Conservation (phyloP, 1,139 yeast species). For the Blastobotrys elegans region DNA sequence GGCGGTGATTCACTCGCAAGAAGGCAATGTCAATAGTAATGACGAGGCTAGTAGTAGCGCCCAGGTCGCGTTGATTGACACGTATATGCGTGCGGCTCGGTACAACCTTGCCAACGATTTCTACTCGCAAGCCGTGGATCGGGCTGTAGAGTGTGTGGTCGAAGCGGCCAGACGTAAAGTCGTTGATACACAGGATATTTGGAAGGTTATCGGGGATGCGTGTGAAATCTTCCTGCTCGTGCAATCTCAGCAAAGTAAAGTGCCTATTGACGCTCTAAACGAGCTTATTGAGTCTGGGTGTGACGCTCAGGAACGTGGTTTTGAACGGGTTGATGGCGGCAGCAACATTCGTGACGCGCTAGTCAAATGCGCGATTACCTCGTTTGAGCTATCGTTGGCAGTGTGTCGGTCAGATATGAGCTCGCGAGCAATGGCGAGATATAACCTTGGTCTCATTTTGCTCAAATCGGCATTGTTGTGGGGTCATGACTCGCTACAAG, state of each 20-base stretch:
- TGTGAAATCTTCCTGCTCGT: conserved; percentile 43
- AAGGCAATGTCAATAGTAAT: no score
- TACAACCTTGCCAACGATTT: conserved; percentile 56
- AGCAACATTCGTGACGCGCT: conserved; percentile 24
- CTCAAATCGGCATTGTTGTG: conserved; percentile 44
- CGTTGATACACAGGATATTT: conserved; percentile 42
- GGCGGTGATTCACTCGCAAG: conserved; percentile 43
- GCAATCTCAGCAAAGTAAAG: conserved; percentile 36
- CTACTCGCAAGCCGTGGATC: conserved; percentile 55
- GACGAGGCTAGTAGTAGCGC: conserved; percentile 55
- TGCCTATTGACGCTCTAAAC: conserved; percentile 38
- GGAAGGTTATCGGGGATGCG: conserved; percentile 52
- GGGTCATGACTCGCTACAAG: conserved; percentile 37
- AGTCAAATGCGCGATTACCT: conserved; percentile 16
- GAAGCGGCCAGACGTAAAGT: conserved; percentile 37
- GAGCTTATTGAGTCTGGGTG: conserved; percentile 5
- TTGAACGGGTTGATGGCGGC: conserved; percentile 15
- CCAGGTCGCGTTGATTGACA: conserved; percentile 52
- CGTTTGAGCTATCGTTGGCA: conserved; percentile 29
- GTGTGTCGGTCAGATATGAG: conserved; percentile 31
- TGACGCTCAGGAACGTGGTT: conserved; percentile 5
- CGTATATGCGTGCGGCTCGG: conserved; percentile 50
- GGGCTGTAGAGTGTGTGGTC: conserved; percentile 36
- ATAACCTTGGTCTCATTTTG: conserved; percentile 67
- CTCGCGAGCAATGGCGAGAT: conserved; percentile 50